Percentiles rank a stretch among this genome's conserved stretches.
phyloP scores from a whole-genome alignment of 2,329 filamentous ascomycete genomes.

The Colletotrichum sp. region DNA sequence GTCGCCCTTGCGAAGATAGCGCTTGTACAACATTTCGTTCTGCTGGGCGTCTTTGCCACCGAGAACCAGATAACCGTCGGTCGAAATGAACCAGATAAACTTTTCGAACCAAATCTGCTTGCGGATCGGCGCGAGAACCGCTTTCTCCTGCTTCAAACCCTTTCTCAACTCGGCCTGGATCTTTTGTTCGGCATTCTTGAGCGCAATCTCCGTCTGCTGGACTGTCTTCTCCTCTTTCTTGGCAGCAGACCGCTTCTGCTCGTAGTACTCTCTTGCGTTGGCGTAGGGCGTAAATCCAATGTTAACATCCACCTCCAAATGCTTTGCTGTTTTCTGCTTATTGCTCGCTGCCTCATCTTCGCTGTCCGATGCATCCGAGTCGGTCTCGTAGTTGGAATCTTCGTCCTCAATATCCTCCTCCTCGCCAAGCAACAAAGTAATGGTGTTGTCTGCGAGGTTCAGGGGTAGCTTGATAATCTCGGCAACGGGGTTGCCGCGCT shows the following conservation, averaged over 20 bases:
- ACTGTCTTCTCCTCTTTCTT: constrained; percentile 88
- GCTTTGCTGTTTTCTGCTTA: constrained; percentile 49
- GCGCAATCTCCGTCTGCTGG: constrained; percentile 78
- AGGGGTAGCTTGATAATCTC: constrained; percentile 85
- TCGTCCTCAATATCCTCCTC: constrained; percentile 68
- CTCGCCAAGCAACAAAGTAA: constrained; percentile 81
- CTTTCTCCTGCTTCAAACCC: constrained; percentile 89
- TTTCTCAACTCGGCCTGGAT: constrained; percentile 86
- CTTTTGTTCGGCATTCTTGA: constrained; percentile 91
- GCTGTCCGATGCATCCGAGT: constrained; percentile 67
- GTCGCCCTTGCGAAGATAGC: constrained; percentile 86
- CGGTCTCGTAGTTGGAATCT: constrained; percentile 66
- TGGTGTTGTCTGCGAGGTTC: constrained; percentile 86
- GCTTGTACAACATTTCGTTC: constrained; percentile 89
- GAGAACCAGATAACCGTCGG: constrained; percentile 91
- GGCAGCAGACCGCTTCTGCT: constrained; percentile 82
- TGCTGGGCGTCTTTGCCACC: constrained; percentile 89
- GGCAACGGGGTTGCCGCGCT: constrained; percentile 81
- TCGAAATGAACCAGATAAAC: constrained; percentile 93
- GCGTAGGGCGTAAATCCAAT: constrained; percentile 82
- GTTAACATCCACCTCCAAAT: constrained; percentile 81
- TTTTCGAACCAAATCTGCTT: constrained; percentile 96
- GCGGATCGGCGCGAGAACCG: constrained; percentile 80
- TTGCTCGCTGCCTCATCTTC: constrained; percentile 38
- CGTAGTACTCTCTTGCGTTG: constrained; percentile 92